These are phyloP conservation scores for Fusarium sp. DNA, from an alignment of 2,329 filamentous ascomycete species.

Conservation along the genomic window DNA sequence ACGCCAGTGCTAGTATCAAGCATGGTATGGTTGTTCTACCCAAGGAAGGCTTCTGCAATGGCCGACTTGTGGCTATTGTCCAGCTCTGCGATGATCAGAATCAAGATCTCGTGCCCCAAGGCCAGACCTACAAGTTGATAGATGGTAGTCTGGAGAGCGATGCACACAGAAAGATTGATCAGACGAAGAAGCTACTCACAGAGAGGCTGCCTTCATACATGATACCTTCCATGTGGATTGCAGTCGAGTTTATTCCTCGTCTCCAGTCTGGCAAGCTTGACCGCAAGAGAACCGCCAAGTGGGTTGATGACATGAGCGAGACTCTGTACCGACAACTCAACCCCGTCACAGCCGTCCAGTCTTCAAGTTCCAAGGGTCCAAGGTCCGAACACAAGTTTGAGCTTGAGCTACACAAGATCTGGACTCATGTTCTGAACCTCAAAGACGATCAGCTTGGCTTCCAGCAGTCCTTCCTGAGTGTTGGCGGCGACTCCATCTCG, in stretches of 20 bases:
- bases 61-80: conserved; percentile 28
- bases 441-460: conserved; percentile 39
- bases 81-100: conserved; percentile 18
- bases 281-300: conserved; percentile 28
- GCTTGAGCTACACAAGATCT: conserved; percentile 32
- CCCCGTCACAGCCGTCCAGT: not conserved
- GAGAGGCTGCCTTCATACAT: conserved; percentile 40
- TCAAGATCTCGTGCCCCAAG: conserved; percentile 20
- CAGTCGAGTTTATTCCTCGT: conserved; percentile 35
- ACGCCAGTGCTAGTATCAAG: conserved; percentile 37
- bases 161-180: conserved; percentile 8
- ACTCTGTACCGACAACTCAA: conserved; percentile 33
- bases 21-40: conserved; percentile 40
- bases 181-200: conserved; percentile 31
- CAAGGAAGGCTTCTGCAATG: conserved; percentile 32
- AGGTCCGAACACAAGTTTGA: conserved; percentile 8
- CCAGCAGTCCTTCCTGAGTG: conserved; percentile 52
- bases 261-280: conserved; percentile 43
- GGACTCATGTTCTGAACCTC: conserved; percentile 39
- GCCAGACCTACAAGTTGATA: conserved; percentile 29
- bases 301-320: conserved; percentile 36
- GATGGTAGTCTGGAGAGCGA: conserved; percentile 9
- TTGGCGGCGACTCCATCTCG: conserved; percentile 59
- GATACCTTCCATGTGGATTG: conserved; percentile 43
- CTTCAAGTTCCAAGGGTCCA: not conserved